These are phyloP conservation scores for Yamadazyma dushanensis DNA, from an alignment of 1,139 yeast species.

Conservation along the genomic window DNA sequence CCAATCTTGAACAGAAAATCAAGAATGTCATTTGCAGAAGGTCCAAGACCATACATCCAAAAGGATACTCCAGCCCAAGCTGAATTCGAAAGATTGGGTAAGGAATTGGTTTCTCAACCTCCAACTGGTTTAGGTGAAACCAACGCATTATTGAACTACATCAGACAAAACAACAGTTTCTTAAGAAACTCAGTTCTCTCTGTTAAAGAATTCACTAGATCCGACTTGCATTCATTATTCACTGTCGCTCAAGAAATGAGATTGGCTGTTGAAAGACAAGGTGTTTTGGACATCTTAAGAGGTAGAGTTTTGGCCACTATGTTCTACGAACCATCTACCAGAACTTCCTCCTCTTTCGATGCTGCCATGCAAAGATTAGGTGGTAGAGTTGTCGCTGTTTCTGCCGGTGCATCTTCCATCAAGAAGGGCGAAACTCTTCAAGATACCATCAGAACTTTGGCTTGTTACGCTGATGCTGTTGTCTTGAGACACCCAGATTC, in stretches of 20 bases:
- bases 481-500: conserved; percentile 96
- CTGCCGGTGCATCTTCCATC: conserved; percentile 84
- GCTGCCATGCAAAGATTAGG: conserved; percentile 99
- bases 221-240: conserved; percentile 88
- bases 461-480: conserved; percentile 95
- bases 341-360: conserved; percentile 94
- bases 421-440: conserved; percentile 98
- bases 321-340: conserved; percentile 97
- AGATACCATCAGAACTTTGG: conserved; percentile 92
- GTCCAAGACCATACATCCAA: conserved; percentile 45
- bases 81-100: conserved; percentile 60
- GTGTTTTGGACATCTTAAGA: conserved; percentile 84
- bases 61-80: conserved; percentile 31
- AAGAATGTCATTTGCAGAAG: conserved; percentile 50
- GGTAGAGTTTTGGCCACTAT: conserved; percentile 92
- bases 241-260: conserved; percentile 98
- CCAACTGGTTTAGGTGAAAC: conserved; percentile 73
- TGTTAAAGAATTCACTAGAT: conserved; percentile 81
- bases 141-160: conserved; percentile 70
- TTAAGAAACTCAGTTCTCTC: conserved; percentile 84
- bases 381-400: conserved; percentile 90
- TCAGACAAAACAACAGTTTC: conserved; percentile 84
- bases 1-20: conserved; percentile 43
- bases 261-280: conserved; percentile 94
- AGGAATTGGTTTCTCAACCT: conserved; percentile 73